Evolutionary conservation across 805 yeast species (phyloP), one percentile per base, ranked within the genome.

Genomic region (Brettanomyces sp.): DNA sequence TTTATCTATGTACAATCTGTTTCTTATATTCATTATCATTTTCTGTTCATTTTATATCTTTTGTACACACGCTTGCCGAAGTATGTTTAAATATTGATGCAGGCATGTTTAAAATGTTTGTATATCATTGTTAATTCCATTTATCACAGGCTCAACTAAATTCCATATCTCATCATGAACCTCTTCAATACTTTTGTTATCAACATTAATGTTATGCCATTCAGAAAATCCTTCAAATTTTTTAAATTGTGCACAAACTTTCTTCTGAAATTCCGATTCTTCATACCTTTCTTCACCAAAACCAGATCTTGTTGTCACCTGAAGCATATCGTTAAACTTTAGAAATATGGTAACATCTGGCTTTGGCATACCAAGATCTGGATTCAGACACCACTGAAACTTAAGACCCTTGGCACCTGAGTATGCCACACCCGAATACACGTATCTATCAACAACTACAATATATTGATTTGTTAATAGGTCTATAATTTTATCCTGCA

Each of bases 281-380:
- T 93, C 99, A 64, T 93, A 93, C 45, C 96, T 68, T 62, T 93
- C 99, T n/a, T 80, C 84, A 12, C 99, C 99, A 69, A 85, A 93
- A 1, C 95, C 95, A 9, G 78, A 79, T 46, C 98, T 70, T 11
- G 23, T 30, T 22, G 69, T 58, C 25, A 70, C 56, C 37, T 69
- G 71, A 5, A 65, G 73, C 50, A 63, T 57, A 32, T 77, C 71
- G 40, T 74, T 66, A 38, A 85, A 72, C 36, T 85, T 80, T 48
- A 93, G 66, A 53, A 91, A 93, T 1, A 93, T 46, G 0, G 91
- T 84, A 42, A 84, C 49, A 62, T 93, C 99, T 0, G 99, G 98
- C 52, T 68, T 76, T 1, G 95, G 89, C 12, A 93, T 71, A 0
- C 98, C 98, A 24, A 63, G 65, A 55, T 93, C 99, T 1, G 96